Evolutionary conservation across 2,329 filamentous ascomycete species (phyloP).

Genomic region (Waltergamsia citrina): DNA sequence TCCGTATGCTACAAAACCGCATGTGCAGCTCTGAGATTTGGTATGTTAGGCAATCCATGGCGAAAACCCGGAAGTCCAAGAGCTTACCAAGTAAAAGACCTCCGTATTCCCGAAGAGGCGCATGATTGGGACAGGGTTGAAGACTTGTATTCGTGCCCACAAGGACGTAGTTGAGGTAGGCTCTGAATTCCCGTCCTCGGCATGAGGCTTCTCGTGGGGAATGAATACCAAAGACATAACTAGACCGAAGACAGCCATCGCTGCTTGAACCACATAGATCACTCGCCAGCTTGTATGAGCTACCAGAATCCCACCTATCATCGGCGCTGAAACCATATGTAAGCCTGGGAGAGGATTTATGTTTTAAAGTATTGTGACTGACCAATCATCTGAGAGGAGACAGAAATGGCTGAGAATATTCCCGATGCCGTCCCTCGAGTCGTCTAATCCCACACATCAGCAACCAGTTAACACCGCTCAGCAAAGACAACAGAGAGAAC

Average conservation of each 20-base stretch:
- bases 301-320: constrained; percentile 15
- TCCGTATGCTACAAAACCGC: constrained; percentile 13
- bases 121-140: constrained; percentile 15
- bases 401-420: constrained; percentile 6
- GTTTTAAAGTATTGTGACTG: too few relatives aligned
- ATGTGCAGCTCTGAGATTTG: constrained; percentile 9
- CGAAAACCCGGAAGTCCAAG: too few relatives aligned
- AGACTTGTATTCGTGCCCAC: constrained; percentile 7
- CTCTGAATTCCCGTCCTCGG: not conserved
- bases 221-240: constrained; percentile 13
- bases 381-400: constrained; percentile 7
- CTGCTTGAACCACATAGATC: constrained; percentile 12
- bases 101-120: constrained; percentile 12
- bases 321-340: constrained; percentile 5
- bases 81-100: constrained; percentile 10
- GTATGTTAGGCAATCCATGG: too few relatives aligned
- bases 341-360: too few relatives aligned
- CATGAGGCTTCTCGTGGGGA: constrained; percentile 6
- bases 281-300: constrained; percentile 17
- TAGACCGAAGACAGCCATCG: constrained; percentile 14
- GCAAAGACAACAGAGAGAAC: too few relatives aligned
- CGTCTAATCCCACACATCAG: not conserved
- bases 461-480: too few relatives aligned
- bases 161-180: too few relatives aligned
- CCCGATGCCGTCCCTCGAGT: constrained; percentile 8